Conservation (phyloP, 164 flowering plant genomes). For the Vitis rotundifolia region DNA sequence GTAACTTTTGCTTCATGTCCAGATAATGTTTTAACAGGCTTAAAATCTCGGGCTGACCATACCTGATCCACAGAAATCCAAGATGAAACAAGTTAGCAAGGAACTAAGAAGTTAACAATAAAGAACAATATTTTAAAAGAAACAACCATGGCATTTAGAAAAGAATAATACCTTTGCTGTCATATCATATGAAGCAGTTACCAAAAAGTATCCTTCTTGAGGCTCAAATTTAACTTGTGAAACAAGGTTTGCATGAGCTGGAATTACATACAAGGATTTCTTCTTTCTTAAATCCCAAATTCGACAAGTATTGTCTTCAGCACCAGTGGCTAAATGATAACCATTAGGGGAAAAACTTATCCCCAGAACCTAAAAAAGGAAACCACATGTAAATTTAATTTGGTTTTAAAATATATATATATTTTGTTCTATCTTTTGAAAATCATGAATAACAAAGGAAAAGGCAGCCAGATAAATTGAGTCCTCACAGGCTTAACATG, state of each 20-base stretch:
- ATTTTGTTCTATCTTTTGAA: no score
- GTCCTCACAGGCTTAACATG: conserved; percentile 87
- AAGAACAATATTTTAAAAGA: not conserved
- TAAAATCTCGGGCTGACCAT: conserved; percentile 95
- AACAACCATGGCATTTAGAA: not conserved
- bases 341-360: conserved; percentile 93
- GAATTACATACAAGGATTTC: conserved; percentile 74
- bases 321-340: conserved; percentile 91
- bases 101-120: not conserved
- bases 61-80: conserved; percentile 41
- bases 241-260: conserved; percentile 90
- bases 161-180: conserved; percentile 69
- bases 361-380: conserved; percentile 62
- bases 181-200: conserved; percentile 87
- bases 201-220: conserved; percentile 90
- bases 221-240: conserved; percentile 96
- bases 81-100: not conserved
- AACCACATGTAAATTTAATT: conserved; percentile 7
- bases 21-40: conserved; percentile 78
- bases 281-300: conserved; percentile 95
- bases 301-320: conserved; percentile 94
- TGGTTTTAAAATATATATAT: not conserved
- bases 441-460: not conserved
- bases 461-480: not conserved
- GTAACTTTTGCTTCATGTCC: conserved; percentile 94